These are phyloP conservation scores for Colletotrichum sp. DNA, from an alignment of 2,329 filamentous ascomycete genomes.

Conservation along the genomic window DNA sequence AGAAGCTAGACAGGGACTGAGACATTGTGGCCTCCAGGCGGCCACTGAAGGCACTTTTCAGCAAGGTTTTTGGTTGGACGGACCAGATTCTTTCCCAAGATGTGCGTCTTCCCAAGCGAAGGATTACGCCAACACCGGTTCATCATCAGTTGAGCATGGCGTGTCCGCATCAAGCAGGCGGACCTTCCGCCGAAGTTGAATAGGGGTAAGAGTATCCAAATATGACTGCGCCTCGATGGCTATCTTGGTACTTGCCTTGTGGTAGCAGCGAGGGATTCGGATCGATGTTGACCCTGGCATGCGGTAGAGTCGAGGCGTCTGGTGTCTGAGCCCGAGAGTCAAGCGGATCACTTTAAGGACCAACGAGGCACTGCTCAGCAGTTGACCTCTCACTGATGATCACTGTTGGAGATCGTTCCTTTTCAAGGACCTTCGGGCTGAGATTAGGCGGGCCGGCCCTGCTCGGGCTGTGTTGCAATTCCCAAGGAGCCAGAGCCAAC, in stretches of 20 bases:
- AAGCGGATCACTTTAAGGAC: not conserved
- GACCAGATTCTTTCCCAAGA: not conserved
- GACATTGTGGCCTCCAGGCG: not conserved
- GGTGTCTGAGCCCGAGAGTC: not conserved
- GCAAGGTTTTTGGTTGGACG: not conserved
- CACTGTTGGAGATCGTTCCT: not conserved
- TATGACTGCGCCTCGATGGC: not conserved
- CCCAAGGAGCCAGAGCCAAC: not conserved
- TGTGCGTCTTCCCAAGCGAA: not conserved
- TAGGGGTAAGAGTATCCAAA: not conserved
- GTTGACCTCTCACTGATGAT: not conserved
- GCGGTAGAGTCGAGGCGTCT: not conserved
- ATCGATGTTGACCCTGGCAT: not conserved
- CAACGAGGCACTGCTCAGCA: not conserved
- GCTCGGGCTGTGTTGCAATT: not conserved
- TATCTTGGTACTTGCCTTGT: not conserved
- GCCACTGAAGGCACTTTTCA: not conserved
- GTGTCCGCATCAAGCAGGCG: not conserved
- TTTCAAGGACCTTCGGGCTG: not conserved
- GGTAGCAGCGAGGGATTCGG: not conserved
- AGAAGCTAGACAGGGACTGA: not conserved
- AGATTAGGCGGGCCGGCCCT: not conserved
- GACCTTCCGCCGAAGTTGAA: not conserved
- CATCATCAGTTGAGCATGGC: not conserved
- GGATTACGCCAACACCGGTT: not conserved